Base-by-base conservation (phyloP, 768 basidiomycete species). In the Galerina sulciceps region DNA sequence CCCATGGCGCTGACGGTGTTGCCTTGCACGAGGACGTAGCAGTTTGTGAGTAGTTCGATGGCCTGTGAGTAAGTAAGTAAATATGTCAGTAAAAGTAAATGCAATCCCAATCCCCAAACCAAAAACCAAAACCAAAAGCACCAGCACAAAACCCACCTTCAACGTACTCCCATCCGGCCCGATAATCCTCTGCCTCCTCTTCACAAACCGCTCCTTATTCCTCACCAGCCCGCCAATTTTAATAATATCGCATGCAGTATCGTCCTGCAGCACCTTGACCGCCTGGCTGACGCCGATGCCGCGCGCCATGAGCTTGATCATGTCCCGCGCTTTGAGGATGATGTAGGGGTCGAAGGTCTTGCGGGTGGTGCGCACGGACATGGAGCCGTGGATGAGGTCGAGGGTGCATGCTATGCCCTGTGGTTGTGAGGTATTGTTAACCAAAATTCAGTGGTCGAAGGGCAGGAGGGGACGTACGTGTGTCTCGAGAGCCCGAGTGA, bases 1-100 rank as follows among this genome's bases (percentile, higher is more conserved):
- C 97, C 97, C 95, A 99, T 99, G 11, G 94, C 95, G 50, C 95
- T 94, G 56, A 99, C 97, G 1, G 97, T 99, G 73, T 85, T 99
- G 61, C 97, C 97, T 79, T 99, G 97, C 2, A 99, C 97, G 17
- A 99, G 83, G 22, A 99, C 93, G 71, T 99, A 99, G 69, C 96
- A 99, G 67, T 92, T 88, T 13, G 97, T 99, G 55, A 99, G 78
- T 13, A 99, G 83, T 64, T 99, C 97, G 63, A 99, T 97, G 1
- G 97, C 97, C 96, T 99, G 62, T 10, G 14, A 10, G 42, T 36
- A 34, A 20, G 13, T 22, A 14, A 44, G 41, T 48, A 20, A 46
- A 22, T 13, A 4, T 0, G 11, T 3, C 10, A 15, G 6, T 26
- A 15, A 31, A 6, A 11, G 17, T 3, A 36, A 14, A 15, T 36